Evolutionary conservation across 116 monocot species (phyloP).

Genomic region (Thalassia testudinum): DNA sequence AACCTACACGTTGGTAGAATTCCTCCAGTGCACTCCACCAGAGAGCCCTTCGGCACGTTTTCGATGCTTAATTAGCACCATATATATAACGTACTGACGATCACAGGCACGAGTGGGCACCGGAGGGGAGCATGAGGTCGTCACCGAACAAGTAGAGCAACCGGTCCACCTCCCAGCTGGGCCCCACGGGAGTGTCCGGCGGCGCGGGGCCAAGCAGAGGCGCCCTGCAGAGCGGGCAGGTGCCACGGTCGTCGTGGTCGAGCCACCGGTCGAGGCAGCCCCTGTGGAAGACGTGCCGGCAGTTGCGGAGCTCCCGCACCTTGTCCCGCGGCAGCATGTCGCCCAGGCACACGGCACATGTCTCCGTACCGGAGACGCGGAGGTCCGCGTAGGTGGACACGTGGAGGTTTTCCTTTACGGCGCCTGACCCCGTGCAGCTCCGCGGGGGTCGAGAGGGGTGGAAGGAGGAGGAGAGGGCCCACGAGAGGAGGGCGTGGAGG

Average conservation of each 20-base stretch:
- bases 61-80: too few relatives aligned
- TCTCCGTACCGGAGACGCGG: too few relatives aligned
- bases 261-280: conserved; percentile 12
- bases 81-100: too few relatives aligned
- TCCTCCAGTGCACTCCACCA: too few relatives aligned
- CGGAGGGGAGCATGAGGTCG: too few relatives aligned
- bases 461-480: background rate
- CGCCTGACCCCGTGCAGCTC: background rate
- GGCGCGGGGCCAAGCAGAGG: too few relatives aligned
- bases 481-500: background rate
- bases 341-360: conserved; percentile 14
- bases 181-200: too few relatives aligned
- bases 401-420: background rate
- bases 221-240: background rate
- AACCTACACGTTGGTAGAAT: too few relatives aligned
- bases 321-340: conserved; percentile 10
- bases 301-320: conserved; percentile 8
- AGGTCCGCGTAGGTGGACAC: background rate
- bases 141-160: too few relatives aligned
- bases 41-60: too few relatives aligned
- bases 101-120: too few relatives aligned
- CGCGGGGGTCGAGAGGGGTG: background rate
- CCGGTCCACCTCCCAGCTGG: too few relatives aligned
- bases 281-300: conserved; percentile 21
- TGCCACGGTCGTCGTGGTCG: background rate